Evolutionary conservation across 2,329 filamentous ascomycete genomes (phyloP), one percentile per base, ranked within the genome.

Genomic region (Leptographium procerum): DNA sequence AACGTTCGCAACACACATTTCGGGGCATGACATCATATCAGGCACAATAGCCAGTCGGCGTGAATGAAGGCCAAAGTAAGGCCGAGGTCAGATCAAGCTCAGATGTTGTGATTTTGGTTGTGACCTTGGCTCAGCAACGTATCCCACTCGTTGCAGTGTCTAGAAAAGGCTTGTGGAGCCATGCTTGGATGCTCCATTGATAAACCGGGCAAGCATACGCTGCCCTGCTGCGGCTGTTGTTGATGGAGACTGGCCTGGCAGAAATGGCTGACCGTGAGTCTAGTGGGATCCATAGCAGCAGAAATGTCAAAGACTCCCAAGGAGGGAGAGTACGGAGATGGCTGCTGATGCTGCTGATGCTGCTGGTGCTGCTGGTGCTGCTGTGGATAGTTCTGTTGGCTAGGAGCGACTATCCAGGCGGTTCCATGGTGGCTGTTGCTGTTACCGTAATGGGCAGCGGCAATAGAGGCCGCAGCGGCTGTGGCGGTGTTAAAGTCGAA

Each of bases 401-500:
- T 14, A 34, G 22, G 9, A 2, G 53, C 33, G 4, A 40, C 11
- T 51, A 61, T 59, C 57, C 57, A 59, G 2, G 52, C 34, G 14
- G 55, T 29, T 3, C 19, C 40, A 4, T 48, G 28, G 5, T 48
- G 28, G 19, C 43, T 10, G 3, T 24, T 29, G 3, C 51, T 29
- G 40, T 43, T 53, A 24, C 31, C 29, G n/a, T 56, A 33, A 22
- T 58, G 28, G 28, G 43, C 24, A 2, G 33, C 48, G 8, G 52
- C 53, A 2, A 40, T 22, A 4, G 52, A 48, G 4, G 48, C 57
- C 1, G 57, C 24, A 8, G 40, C 36, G 5, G 50, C 53, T 29
- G 55, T 45, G n/a, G 55, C 51, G 10, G 52, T 26, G 59, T 67
- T n/a, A 56, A 69, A 67, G 57, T 69, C 67, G 58, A 72, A 71